Base-by-base conservation (phyloP, 2,329 filamentous ascomycete species). In the Huntiella omanensis region DNA sequence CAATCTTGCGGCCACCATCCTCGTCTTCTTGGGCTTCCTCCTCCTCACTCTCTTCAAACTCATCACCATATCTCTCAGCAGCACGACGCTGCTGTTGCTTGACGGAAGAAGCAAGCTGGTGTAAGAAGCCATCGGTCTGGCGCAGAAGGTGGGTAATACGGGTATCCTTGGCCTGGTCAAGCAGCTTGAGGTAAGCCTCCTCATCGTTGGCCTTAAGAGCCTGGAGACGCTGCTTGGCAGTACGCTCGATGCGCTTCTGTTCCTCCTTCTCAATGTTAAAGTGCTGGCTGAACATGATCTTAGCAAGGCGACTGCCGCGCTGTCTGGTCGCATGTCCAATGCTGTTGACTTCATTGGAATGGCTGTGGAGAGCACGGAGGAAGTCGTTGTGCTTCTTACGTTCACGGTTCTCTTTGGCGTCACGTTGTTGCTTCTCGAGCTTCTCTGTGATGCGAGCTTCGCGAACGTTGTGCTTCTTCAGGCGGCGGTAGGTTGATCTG, bases 131-230 rank as follows among this genome's bases (percentile, higher is more conserved):
- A 61, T 98, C 88, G 44, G 91, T 98, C 65, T 98, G 91, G 59
- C 84, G 85, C 55, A 98, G 80, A 57, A 98, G 68, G 61, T 98
- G 91, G 6, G 91, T 94, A 53, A 98, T 98, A 78, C 91, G 88
- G 35, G 88, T 96, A 68, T 98, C 91, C 69, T 98, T 98, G 57
- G 91, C 91, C 63, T 98, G 88, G 58, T 93, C 91, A 56, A 98
- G 80, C 58, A 98, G 72, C 64, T 95, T 95, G 64, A 98, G 75
- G 61, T 98, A 98, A 1, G 91, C 93, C 65, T 96, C 91, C 67
- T 98, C 91, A 62, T 98, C 91, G 77, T 98, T 93, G 56, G 91
- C 88, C 67, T 95, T 96, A 60, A 98, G 73, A 51, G 91, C 91
- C 63, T 96, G 88, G 53, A 98, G 78, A 95, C 91, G 91, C 64